These are phyloP conservation scores for Stephania japonica DNA, from an alignment of 164 flowering plant genomes.

Conservation along the genomic window DNA sequence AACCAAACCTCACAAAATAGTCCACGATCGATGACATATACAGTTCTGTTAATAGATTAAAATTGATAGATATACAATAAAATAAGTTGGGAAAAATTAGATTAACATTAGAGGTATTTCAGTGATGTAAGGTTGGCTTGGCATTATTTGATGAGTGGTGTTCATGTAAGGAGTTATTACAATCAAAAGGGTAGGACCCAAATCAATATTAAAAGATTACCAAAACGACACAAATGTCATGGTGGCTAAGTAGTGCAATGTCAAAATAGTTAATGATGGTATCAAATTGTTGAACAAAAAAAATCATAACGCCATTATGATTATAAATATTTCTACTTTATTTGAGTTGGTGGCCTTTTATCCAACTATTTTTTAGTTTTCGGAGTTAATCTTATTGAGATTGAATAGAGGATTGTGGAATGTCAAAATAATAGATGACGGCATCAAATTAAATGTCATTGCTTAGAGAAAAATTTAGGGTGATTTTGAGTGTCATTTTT, in stretches of 20 bases:
- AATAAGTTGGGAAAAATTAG: not conserved
- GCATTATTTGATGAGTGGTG: not conserved
- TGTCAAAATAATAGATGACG: not conserved
- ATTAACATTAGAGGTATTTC: no score
- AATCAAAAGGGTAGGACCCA: not conserved
- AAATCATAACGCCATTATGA: no score
- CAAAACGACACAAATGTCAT: not conserved
- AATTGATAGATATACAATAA: not conserved
- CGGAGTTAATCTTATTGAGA: no score
- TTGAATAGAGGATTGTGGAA: not conserved
- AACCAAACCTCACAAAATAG: no score
- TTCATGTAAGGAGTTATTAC: no score
- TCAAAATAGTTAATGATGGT: no score
- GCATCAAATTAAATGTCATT: not conserved
- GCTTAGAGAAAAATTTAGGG: not conserved
- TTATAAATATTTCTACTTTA: no score
- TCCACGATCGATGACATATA: no score
- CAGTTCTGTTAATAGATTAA: no score
- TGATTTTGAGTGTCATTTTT: not conserved
- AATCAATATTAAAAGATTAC: not conserved
- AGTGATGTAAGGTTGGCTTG: not conserved
- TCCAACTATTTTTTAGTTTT: no score
- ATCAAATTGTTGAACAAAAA: not conserved
- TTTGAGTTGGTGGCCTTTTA: no score
- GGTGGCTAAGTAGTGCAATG: no score